A percentile compares a stretch with the other conserved stretches of the same genome.
Evolutionary conservation across 192 early-diverging fungal species (phyloP).

Genomic region (Entomortierella parvispora): DNA sequence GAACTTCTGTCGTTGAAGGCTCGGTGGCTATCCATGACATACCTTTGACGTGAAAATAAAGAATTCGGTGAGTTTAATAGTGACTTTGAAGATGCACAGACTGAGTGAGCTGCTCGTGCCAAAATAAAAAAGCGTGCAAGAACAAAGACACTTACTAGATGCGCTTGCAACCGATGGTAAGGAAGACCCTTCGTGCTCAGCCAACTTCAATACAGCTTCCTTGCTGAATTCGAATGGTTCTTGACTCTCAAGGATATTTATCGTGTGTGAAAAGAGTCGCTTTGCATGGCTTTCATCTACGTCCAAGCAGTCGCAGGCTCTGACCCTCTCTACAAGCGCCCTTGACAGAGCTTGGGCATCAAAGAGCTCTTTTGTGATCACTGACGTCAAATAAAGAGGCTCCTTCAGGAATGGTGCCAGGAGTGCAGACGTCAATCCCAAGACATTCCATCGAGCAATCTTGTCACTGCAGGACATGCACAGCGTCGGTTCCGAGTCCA

Average conservation of each 20-base stretch:
- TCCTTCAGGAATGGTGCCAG: slow-evolving; percentile 64
- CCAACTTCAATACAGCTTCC: background rate
- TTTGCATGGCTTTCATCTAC: background rate
- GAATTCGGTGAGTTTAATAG: too few relatives aligned
- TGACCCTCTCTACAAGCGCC: slow-evolving; percentile 70
- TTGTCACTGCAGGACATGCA: slow-evolving; percentile 94
- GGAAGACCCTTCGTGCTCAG: background rate
- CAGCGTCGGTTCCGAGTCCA: slow-evolving; percentile 75
- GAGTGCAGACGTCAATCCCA: slow-evolving; percentile 81
- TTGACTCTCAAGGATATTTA: slow-evolving; percentile 1
- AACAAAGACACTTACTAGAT: slow-evolving; percentile 20
- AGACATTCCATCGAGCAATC: slow-evolving; percentile 85
- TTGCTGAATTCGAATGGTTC: slow-evolving; percentile 25
- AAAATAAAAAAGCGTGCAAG: background rate
- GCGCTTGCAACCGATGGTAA: slow-evolving; percentile 23
- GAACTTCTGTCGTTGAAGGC: slow-evolving; percentile 48
- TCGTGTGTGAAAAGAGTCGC: background rate
- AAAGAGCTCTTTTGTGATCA: slow-evolving; percentile 78
- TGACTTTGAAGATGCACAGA: background rate
- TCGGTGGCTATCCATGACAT: slow-evolving; percentile 33
- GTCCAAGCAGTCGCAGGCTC: slow-evolving; percentile 4
- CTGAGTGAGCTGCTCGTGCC: too few relatives aligned
- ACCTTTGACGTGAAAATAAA: slow-evolving; percentile 1
- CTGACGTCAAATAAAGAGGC: slow-evolving; percentile 74
- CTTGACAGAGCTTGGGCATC: slow-evolving; percentile 67